Evolutionary conservation across 2,329 filamentous ascomycete genomes (phyloP), one percentile per base, ranked within the genome.

Genomic region (Aspergillus ochraceus): DNA sequence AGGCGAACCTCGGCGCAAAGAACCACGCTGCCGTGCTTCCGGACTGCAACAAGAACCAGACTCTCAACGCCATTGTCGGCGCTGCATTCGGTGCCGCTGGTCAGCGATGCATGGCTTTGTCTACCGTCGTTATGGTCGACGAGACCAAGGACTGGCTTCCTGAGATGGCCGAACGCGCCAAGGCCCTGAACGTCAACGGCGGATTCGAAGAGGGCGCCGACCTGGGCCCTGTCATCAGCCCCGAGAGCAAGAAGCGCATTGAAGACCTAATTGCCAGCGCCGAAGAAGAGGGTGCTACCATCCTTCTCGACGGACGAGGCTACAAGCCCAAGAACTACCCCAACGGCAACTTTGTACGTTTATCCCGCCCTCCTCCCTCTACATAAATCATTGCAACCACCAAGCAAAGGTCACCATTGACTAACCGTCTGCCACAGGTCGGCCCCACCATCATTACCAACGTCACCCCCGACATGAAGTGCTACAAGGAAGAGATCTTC

Each of bases 1-100:
- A 89, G 75, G 87, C 87, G 70, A 89, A 89, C 74, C 74, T 89
- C 58, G 87, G 87, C 32, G 87, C 87, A 2, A 90, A 89, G 81
- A 90, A 90, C 79, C 87, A 89, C 72, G 86, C 86, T 49, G 85
- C 85, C 51, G 81, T 90, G 24, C 78, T 89, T 29, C 86, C 87
- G 1, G 87, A 90, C 74, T 85, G 82, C 79, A 88, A 89, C 79
- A 89, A 88, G 81, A 88, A 89, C 76, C 85, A 88, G 60, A 81
- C 86, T 3, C 73, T 90, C 49, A 88, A 89, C 68, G 85, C 86
- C 32, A 88, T 89, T 71, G 81, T 84, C 8, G 87, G 87, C 61
- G 87, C 87, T 50, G 87, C 87, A 2, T 90, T 89, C 61, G 87
- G 87, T 67, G 87, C 87, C 61, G 87, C 87, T 46, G 87, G 87